Evolutionary conservation across 768 basidiomycete genomes (phyloP), one percentile per base, ranked within the genome.

Genomic region (Boletus rubroflammeus): DNA sequence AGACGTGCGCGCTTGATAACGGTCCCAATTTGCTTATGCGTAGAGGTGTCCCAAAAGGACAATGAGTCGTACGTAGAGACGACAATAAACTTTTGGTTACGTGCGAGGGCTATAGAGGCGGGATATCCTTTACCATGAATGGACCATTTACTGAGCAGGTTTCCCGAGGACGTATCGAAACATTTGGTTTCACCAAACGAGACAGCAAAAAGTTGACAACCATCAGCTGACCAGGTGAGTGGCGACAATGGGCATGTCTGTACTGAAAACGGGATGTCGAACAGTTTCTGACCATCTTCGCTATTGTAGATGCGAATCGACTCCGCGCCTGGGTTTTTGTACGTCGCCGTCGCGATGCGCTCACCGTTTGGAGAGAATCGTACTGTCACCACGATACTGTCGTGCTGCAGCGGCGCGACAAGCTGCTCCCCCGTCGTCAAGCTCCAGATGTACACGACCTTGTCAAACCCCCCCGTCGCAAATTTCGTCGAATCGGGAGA

Each of bases 181-280:
- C 21, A 7, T 13, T 14, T 8, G 40, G 0, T 11, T 19, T 11
- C 21, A 5, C 21, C 40, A 14, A 1, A 14, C 21, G 40, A 14
- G 14, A 21, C 28, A 44, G 49, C 43, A 15, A 51, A 52, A 2
- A 60, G 15, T 7, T 52, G 31, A 32, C 23, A 28, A n/a, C 59
- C 50, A 9, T 60, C 49, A 10, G 29, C n/a, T 0, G 53, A 55
- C 53, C 47, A 57, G 3, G 43, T 19, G 5, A 46, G 36, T 5
- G 36, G 19, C 0, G 56, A 28, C 8, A 26, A 21, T 3, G 11
- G 10, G 11, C 13, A 29, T 0, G 3, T 7, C 3, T 14, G 0
- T 3, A 1, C 5, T 6, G 40, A 32, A 13, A 38, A 55, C 5
- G 50, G 43, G 25, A 39, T 39, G 4, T 32, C 42, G 46, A 55